Evolutionary conservation across 495 filamentous ascomycete species (phyloP).

Genomic region (Collariella sp.): DNA sequence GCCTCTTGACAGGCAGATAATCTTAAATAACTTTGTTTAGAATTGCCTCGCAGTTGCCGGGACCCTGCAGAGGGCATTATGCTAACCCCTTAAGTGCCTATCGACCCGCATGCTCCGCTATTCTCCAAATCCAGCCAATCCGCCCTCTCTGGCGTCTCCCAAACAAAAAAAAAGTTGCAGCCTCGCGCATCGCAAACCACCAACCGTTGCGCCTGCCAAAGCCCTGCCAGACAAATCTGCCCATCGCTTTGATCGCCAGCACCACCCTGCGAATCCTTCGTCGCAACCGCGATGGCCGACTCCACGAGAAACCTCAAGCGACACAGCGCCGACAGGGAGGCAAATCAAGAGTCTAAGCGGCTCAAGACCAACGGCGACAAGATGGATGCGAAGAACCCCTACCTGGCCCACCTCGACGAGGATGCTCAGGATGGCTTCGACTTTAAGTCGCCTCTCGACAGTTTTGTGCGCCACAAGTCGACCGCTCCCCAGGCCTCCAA

Average conservation of each 20-base stretch:
- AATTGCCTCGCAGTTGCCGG: not conserved
- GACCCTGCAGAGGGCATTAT: too few relatives aligned
- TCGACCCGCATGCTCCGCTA: conserved; percentile 4
- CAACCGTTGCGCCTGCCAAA: not conserved
- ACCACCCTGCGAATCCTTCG: not conserved
- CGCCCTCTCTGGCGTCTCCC: not conserved
- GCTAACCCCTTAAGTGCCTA: conserved; percentile 3
- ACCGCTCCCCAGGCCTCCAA: conserved; percentile 64
- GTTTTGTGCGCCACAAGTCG: conserved; percentile 69
- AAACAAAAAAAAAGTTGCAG: conserved; percentile 17
- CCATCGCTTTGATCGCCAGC: not conserved
- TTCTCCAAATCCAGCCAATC: conserved; percentile 9
- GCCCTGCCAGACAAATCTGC: not conserved
- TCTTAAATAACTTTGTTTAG: not conserved
- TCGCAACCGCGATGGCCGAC: conserved; percentile 11
- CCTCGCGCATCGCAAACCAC: conserved; percentile 7
- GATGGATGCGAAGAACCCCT: conserved; percentile 56
- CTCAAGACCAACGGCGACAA: conserved; percentile 30
- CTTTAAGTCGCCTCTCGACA: conserved; percentile 46
- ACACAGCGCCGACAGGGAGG: conserved; percentile 23
- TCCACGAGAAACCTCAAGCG: conserved; percentile 21
- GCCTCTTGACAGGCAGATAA: too few relatives aligned
- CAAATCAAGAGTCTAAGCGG: conserved; percentile 25
- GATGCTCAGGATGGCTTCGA: conserved; percentile 31
- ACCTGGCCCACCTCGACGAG: conserved; percentile 84